These are phyloP conservation scores for Candida ponderosae DNA, from an alignment of 805 yeast genomes.

Conservation along the genomic window DNA sequence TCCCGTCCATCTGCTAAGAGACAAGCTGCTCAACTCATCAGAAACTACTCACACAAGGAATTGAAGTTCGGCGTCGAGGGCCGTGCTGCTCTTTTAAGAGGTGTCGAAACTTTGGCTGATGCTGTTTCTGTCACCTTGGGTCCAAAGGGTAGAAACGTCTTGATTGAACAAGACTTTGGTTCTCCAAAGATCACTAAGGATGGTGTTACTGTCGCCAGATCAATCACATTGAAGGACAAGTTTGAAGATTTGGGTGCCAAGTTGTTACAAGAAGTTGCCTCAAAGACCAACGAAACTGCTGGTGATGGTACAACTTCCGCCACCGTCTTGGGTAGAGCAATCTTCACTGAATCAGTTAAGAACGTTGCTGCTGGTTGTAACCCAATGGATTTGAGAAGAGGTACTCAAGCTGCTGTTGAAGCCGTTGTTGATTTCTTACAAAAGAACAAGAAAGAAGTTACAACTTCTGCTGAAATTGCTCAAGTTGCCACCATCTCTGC, in stretches of 20 bases:
- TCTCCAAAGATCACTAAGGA: slow-evolving; percentile 98
- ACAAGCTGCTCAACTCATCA: slow-evolving; percentile 14
- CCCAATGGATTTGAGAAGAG: slow-evolving; percentile 97
- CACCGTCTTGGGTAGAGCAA: slow-evolving; percentile 91
- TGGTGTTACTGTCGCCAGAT: slow-evolving; percentile 94
- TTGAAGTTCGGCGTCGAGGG: slow-evolving; percentile 96
- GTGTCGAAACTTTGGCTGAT: slow-evolving; percentile 91
- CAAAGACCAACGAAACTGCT: slow-evolving; percentile 94
- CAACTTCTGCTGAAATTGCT: slow-evolving; percentile 90
- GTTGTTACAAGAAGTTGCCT: slow-evolving; percentile 91
- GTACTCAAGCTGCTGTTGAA: slow-evolving; percentile 94
- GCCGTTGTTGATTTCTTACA: slow-evolving; percentile 83
- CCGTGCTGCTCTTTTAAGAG: slow-evolving; percentile 86
- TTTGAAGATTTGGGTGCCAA: slow-evolving; percentile 97
- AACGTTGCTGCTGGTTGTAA: slow-evolving; percentile 98
- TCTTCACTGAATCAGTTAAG: slow-evolving; percentile 90
- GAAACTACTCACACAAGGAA: slow-evolving; percentile 67
- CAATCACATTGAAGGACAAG: slow-evolving; percentile 75
- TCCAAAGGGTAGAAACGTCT: slow-evolving; percentile 95
- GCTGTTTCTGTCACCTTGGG: slow-evolving; percentile 97
- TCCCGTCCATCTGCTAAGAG: slow-evolving; percentile 18
- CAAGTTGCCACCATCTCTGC: slow-evolving; percentile 98
- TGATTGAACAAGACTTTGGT: slow-evolving; percentile 94
- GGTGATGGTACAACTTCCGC: slow-evolving; percentile 99
- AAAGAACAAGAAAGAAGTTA: slow-evolving; percentile 82